Base-by-base conservation (phyloP, 257 asterid genomes). In the Solanum arcanum region DNA sequence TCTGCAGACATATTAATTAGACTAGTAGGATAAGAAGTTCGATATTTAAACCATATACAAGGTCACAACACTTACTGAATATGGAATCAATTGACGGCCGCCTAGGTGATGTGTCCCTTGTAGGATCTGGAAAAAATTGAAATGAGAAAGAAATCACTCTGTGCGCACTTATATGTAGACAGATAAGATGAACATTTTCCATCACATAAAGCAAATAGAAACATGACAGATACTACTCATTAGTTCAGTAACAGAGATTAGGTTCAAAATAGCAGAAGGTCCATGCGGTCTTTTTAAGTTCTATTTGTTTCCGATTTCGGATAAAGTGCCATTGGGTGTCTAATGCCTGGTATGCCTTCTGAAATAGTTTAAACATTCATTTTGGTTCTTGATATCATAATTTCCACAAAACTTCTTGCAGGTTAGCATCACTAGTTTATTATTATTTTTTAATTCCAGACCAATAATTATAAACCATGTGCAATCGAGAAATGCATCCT, bases 21-120 rank as follows among this genome's bases (percentile, higher is more conserved):
- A 87, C 56, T 46, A 74, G 20, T 46, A 46, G 75, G 64, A 41
- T 70, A 73, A 77, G 44, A 10, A 16, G 60, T n/a, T 29, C 12
- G 13, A n/a, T 72, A 27, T n/a, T 46, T 47, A 37, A 62, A 62
- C 29, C 42, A 18, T 6, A 14, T 52, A 64, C 56, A 66, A 14
- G 90, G 74, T 60, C 46, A 18, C 46, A 75, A 83, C 47, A 88
- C 93, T 91, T 82, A 93, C 98, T 92, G 69, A 94, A 93, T 86
- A 93, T 86, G 62, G 96, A 89, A 89, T 93, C 92, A 66, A 93
- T 89, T 52, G 98, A 94, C 42, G 93, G 94, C 27, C 92, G 94
- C 62, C 90, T 89, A 69, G 97, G 97, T 49, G 96, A 93, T 76
- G 93, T 86, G 87, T 93, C 93, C 90, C 94, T 92, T 52, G 86